A percentile compares a stretch with the other conserved stretches of the same genome.
These are phyloP conservation scores for Xylariomycetidae sp. DNA, from an alignment of 2,329 filamentous ascomycete species.

Conservation along the genomic window DNA sequence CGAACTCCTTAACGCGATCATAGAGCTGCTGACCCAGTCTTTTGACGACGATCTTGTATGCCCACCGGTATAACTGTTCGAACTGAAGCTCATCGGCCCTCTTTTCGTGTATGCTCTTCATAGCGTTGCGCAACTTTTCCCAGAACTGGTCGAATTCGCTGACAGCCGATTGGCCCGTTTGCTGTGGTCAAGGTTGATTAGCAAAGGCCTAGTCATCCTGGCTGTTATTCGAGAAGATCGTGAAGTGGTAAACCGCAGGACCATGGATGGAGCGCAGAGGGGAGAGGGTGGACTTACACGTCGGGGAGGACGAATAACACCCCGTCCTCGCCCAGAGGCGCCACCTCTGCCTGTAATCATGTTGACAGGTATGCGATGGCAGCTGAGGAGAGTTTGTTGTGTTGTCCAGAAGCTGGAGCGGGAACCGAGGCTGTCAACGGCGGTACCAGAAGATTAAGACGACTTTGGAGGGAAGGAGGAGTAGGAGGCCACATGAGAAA, in stretches of 20 bases:
- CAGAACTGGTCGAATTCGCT: conserved; percentile 84
- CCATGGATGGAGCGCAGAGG: conserved; percentile 8
- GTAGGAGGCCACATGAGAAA: too few species aligned
- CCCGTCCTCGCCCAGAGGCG: conserved; percentile 19
- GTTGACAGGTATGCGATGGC: too few species aligned
- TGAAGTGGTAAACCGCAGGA: conserved; percentile 17
- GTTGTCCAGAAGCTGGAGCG: too few species aligned
- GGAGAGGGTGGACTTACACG: conserved; percentile 19
- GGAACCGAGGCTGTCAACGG: too few species aligned
- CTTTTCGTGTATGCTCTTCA: conserved; percentile 85
- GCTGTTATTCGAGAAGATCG: conserved; percentile 39
- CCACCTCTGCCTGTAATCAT: conserved; percentile 30
- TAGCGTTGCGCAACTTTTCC: conserved; percentile 67
- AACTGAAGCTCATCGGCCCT: conserved; percentile 88
- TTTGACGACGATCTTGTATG: conserved; percentile 88
- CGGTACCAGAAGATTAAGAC: too few species aligned
- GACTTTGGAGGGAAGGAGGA: too few species aligned
- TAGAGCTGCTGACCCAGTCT: conserved; percentile 82
- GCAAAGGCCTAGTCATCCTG: too few species aligned
- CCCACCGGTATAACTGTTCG: conserved; percentile 88
- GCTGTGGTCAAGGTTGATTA: too few species aligned
- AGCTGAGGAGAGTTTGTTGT: too few species aligned
- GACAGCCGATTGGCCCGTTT: too few species aligned
- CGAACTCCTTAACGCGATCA: conserved; percentile 70
- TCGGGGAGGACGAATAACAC: conserved; percentile 27